phyloP scores from a whole-genome alignment of 768 basidiomycete species.

The Auriscalpium orientale region DNA sequence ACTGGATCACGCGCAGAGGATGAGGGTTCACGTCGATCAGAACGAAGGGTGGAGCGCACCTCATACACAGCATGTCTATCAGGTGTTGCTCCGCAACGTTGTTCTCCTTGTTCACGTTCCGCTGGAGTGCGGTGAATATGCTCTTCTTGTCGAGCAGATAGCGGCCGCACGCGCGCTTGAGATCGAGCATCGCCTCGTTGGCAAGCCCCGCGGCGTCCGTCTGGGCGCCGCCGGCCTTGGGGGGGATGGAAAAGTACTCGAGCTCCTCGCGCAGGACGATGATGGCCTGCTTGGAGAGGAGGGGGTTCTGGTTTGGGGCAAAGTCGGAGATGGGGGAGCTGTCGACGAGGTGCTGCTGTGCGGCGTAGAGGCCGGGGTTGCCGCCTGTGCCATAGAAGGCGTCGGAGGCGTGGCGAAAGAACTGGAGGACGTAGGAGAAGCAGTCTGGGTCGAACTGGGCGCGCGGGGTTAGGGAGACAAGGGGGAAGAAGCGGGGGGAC shows the following conservation, averaged over 20 bases:
- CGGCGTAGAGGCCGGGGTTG: constrained; percentile 64
- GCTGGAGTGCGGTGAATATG: constrained; percentile 95
- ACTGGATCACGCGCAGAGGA: constrained; percentile 32
- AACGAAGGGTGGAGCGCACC: constrained; percentile 42
- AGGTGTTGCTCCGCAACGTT: constrained; percentile 98
- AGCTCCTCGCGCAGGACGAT: constrained; percentile 97
- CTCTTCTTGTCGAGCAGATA: constrained; percentile 83
- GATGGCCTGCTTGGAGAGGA: constrained; percentile 93
- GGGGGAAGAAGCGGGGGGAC: constrained; percentile 26
- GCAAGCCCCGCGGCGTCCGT: constrained; percentile 78
- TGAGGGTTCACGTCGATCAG: background rate
- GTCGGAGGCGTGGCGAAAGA: constrained; percentile 85
- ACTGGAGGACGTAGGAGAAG: constrained; percentile 87
- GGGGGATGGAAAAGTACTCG: constrained; percentile 96
- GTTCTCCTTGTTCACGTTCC: constrained; percentile 99
- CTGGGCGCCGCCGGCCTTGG: constrained; percentile 48
- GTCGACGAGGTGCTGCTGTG: constrained; percentile 76
- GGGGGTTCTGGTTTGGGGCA: constrained; percentile 72
- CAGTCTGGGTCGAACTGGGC: constrained; percentile 92
- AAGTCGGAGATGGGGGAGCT: constrained; percentile 50
- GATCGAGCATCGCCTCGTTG: constrained; percentile 64
- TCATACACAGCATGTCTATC: constrained; percentile 99
- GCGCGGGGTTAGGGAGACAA: constrained; percentile 2
- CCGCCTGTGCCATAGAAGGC: constrained; percentile 83
- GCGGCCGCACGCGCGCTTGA: constrained; percentile 83